phyloP scores from a whole-genome alignment of 495 filamentous ascomycete genomes.

The Tuber aestivum region DNA sequence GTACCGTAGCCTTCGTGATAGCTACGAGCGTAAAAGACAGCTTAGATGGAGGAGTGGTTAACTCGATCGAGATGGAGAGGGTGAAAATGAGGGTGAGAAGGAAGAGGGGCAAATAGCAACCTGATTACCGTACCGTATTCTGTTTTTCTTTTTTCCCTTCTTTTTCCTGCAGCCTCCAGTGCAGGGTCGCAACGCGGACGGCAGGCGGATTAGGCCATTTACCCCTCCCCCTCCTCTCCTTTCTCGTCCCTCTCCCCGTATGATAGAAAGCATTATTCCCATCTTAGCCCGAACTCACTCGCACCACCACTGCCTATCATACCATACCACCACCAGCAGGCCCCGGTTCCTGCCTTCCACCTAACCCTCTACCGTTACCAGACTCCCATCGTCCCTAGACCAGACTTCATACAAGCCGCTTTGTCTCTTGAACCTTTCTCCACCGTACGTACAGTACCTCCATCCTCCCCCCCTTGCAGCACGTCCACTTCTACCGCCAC shows the following conservation, averaged over 20 bases:
- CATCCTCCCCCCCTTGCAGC: slow-evolving; percentile 7
- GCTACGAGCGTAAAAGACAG: not conserved
- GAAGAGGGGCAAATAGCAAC: not conserved
- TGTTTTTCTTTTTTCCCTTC: too few relatives aligned
- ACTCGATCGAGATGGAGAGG: not conserved
- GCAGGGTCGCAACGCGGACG: not conserved
- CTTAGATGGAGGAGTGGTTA: not conserved
- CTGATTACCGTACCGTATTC: too few relatives aligned
- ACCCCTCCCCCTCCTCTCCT: slow-evolving; percentile 35
- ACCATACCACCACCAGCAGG: not conserved
- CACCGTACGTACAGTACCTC: not conserved
- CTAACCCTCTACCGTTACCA: not conserved
- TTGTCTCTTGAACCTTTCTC: not conserved
- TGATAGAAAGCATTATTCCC: too few relatives aligned
- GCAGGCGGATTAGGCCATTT: slow-evolving; percentile 11
- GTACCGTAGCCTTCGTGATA: not conserved
- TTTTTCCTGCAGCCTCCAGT: not conserved
- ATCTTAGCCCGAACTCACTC: not conserved
- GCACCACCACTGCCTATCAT: not conserved
- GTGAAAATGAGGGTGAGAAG: not conserved
- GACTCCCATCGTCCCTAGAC: not conserved
- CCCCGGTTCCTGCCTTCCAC: not conserved
- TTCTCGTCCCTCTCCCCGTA: slow-evolving; percentile 17
- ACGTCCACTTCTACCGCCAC: not conserved
- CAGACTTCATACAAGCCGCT: not conserved